Evolutionary conservation across 164 flowering plant genomes (phyloP).

Genomic region (Litsea cubeba): DNA sequence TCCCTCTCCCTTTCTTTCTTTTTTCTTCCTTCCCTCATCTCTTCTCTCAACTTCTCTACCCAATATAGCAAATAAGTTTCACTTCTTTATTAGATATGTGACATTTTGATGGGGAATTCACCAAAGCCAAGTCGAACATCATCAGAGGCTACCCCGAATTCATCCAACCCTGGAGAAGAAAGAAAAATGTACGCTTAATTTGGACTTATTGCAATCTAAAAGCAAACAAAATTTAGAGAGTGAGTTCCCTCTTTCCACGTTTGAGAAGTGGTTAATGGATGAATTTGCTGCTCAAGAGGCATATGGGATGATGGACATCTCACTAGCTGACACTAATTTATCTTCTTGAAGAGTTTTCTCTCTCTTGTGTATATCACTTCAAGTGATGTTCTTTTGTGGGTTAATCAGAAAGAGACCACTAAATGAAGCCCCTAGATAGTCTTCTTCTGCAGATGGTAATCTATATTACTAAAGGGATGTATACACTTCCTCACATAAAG

Average conservation of each 20-base stretch:
- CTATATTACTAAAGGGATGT: too few species aligned
- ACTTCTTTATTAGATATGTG: too few species aligned
- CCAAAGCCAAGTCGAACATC: slow-evolving; percentile 27
- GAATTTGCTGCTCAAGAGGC: slow-evolving; percentile 31
- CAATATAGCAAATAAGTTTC: too few species aligned
- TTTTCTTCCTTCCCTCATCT: too few species aligned
- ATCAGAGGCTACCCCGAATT: slow-evolving; percentile 11
- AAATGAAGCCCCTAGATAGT: background rate
- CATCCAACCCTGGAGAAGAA: slow-evolving; percentile 12
- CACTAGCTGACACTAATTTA: slow-evolving; percentile 30
- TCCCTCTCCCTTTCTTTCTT: too few species aligned
- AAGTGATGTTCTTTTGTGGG: slow-evolving; percentile 1
- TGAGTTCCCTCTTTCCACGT: slow-evolving; percentile 35
- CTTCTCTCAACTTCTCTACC: too few species aligned
- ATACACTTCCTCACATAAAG: too few species aligned
- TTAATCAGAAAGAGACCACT: background rate
- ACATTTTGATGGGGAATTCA: slow-evolving; percentile 32
- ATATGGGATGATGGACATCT: slow-evolving; percentile 21
- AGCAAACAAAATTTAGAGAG: slow-evolving; percentile 22
- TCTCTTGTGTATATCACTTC: slow-evolving; percentile 7
- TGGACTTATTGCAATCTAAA: slow-evolving; percentile 36
- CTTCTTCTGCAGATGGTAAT: too few species aligned
- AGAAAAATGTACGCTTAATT: slow-evolving; percentile 11
- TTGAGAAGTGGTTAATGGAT: slow-evolving; percentile 77
- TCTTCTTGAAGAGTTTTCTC: slow-evolving; percentile 22